Base-by-base conservation (phyloP, 169 alveolate genomes). In the Babesia bovis region DNA sequence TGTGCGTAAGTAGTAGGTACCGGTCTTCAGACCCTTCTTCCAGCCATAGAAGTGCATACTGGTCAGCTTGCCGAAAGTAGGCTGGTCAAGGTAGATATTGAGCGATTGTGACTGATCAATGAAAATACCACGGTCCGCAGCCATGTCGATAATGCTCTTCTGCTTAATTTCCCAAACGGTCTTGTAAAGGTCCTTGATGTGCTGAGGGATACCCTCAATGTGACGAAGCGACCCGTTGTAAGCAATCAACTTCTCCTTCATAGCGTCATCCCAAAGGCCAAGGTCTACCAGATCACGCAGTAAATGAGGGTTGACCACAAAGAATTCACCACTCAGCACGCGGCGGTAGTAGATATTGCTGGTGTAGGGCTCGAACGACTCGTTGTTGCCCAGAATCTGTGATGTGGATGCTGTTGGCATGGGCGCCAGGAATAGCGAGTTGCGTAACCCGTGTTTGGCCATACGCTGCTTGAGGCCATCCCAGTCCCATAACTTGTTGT, bases 401-500 rank as follows among this genome's bases (percentile, higher is more conserved):
- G 99, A 94, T 17, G 99, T 98, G 57, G 97, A 88, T 0, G 99
- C 99, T 12, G 99, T 98, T 0, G 99, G 99, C 99, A 98, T 98
- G 30, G 99, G 99, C 6, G 99, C 98, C 36, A 96, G 77, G 41
- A 98, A 82, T 12, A 98, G 91, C 10, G 99, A 97, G 87, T 98
- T 98, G 41, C 99, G 89, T 65, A 97, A 85, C 17, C 99, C 99
- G 85, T 92, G 85, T 57, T 88, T 81, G 47, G 82, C 84, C 28
- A 98, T 95, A 38, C 91, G 92, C 15, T 72, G 83, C 89, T 95
- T 94, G 33, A 98, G 86, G 4, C 56, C 78, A 40, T 92, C 96
- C 99, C 99, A 98, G 69, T 98, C 96, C 90, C 97, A 97, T 45
- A 53, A 69, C 51, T 68, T 89, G 60, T 90, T 83, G 68, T 82